A percentile compares a stretch with the other conserved stretches of the same genome.
These are phyloP conservation scores for Centella asiatica DNA, from an alignment of 129 eudicot genomes.

Conservation along the genomic window DNA sequence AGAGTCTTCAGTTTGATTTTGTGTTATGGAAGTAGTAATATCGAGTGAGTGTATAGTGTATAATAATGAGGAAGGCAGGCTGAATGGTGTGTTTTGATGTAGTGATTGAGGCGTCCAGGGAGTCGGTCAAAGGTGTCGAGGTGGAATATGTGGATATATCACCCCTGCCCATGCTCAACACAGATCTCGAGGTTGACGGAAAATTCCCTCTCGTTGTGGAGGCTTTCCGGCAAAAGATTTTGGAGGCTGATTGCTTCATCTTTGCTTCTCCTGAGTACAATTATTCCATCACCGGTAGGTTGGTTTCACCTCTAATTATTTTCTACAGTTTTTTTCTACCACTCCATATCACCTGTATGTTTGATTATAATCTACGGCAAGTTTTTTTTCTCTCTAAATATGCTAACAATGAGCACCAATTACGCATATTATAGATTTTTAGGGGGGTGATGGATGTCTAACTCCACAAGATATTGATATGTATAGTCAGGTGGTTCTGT, in stretches of 20 bases:
- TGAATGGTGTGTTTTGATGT: not conserved
- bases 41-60: not conserved
- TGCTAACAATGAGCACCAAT: too few relatives aligned
- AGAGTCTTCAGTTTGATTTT: too few relatives aligned
- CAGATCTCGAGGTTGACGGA: conserved; percentile 73
- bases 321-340: not conserved
- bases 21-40: not conserved
- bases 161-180: conserved; percentile 67
- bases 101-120: conserved; percentile 40
- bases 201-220: conserved; percentile 63
- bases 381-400: too few relatives aligned
- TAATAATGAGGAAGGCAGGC: not conserved
- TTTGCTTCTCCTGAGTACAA: conserved; percentile 94
- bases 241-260: conserved; percentile 51
- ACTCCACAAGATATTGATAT: too few relatives aligned
- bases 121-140: conserved; percentile 48
- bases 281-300: conserved; percentile 66
- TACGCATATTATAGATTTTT: too few relatives aligned
- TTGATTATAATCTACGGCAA: not conserved
- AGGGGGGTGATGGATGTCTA: too few relatives aligned
- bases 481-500: too few relatives aligned
- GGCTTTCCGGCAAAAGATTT: conserved; percentile 70
- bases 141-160: conserved; percentile 66
- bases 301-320: not conserved
- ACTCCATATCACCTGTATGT: not conserved